A percentile compares a stretch with the other conserved stretches of the same genome.
Evolutionary conservation across 306 rosid genomes (phyloP).

Genomic region (Acacia acuminata): DNA sequence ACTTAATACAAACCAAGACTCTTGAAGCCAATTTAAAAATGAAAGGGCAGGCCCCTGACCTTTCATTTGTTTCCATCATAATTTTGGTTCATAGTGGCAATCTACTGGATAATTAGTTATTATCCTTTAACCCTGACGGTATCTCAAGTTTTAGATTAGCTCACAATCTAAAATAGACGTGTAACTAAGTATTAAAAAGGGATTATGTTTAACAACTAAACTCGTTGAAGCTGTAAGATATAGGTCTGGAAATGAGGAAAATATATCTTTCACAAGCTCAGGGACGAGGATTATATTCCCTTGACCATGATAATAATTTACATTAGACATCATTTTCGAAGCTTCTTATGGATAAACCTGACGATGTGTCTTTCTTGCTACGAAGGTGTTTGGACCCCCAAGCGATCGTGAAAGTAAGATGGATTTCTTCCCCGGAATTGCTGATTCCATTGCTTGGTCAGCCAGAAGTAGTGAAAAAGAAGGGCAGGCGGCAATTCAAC

Average conservation of each 20-base stretch:
- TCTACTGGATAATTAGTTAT: neutral
- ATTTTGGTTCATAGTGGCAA: neutral
- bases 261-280: neutral
- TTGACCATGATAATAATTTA: neutral
- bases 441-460: slow-evolving; percentile 62
- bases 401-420: slow-evolving; percentile 54
- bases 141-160: neutral
- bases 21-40: neutral
- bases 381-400: slow-evolving; percentile 79
- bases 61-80: neutral
- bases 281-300: neutral
- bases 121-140: neutral
- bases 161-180: neutral
- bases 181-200: neutral
- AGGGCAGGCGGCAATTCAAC: slow-evolving; percentile 54
- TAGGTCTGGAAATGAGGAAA: neutral
- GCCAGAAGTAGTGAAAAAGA: slow-evolving; percentile 34
- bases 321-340: neutral
- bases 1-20: neutral
- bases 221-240: neutral
- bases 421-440: slow-evolving; percentile 79
- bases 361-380: neutral
- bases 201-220: neutral
- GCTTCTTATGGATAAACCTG: neutral
- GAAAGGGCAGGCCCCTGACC: neutral